These are phyloP conservation scores for Fusarium succisae DNA, from an alignment of 2,329 filamentous ascomycete species.

Conservation along the genomic window DNA sequence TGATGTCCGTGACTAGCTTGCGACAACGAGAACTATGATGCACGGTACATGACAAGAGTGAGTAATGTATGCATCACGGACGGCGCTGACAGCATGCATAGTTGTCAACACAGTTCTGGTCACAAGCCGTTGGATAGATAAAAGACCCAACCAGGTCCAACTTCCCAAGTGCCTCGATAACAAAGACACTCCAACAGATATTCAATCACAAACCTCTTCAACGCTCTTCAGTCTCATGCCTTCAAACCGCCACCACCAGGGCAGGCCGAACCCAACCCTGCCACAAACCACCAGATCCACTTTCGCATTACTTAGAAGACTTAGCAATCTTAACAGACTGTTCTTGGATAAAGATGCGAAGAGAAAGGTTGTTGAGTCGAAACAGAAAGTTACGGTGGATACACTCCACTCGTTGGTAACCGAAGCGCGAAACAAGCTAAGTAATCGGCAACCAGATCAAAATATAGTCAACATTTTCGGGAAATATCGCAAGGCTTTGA, in stretches of 20 bases:
- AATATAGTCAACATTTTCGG: background rate
- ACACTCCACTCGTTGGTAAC: background rate
- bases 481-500: background rate
- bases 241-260: background rate
- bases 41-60: background rate
- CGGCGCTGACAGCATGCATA: background rate
- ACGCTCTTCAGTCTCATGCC: background rate
- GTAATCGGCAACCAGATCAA: background rate
- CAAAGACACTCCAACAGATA: background rate
- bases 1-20: rapidly evolving
- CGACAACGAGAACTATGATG: rapidly evolving
- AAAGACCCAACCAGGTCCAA: rapidly evolving
- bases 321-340: background rate
- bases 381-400: too few species aligned
- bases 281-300: background rate
- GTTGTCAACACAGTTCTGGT: rapidly evolving
- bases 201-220: background rate
- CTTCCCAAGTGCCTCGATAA: rapidly evolving
- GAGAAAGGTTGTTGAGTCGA: too few species aligned
- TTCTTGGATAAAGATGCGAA: background rate
- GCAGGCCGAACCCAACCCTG: background rate
- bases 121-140: background rate
- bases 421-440: background rate
- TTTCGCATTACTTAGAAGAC: rapidly evolving
- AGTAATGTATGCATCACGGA: too few species aligned